Evolutionary conservation across 1,284 basidiomycete genomes (phyloP).

Genomic region (Athelia psychrophila): DNA sequence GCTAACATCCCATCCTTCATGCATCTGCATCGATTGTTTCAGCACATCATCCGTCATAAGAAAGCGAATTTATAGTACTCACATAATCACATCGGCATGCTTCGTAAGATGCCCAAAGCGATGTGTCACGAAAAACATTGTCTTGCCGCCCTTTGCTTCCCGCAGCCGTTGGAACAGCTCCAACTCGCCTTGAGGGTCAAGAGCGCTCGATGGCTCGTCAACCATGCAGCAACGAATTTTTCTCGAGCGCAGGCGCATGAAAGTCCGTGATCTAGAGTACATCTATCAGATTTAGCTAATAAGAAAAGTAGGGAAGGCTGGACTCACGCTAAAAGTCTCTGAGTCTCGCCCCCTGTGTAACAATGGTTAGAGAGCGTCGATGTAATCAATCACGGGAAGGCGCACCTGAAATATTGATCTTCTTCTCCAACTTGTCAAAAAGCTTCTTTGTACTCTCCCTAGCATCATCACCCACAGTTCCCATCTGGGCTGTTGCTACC

Average conservation of each 20-base stretch:
- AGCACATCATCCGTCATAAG: constrained; percentile 6
- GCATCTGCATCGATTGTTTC: constrained; percentile 21
- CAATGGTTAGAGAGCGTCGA: constrained; percentile 7
- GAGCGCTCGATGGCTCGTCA: constrained; percentile 36
- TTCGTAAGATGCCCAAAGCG: constrained; percentile 31
- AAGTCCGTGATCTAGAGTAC: constrained; percentile 32
- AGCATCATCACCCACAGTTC: background rate
- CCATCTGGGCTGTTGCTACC: constrained; percentile 21
- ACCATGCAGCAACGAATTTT: constrained; percentile 32
- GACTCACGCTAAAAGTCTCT: constrained; percentile 45
- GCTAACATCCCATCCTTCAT: constrained; percentile 32
- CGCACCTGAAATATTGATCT: constrained; percentile 23
- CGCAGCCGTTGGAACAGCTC: constrained; percentile 29
- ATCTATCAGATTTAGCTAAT: background rate
- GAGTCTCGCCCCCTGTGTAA: constrained; percentile 40
- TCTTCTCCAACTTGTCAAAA: constrained; percentile 14
- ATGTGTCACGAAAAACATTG: constrained; percentile 37
- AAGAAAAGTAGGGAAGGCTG: constrained; percentile 1
- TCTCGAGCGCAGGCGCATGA: constrained; percentile 32
- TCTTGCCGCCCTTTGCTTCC: constrained; percentile 26
- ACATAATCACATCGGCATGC: constrained; percentile 41
- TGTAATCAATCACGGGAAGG: background rate
- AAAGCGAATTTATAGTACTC: constrained; percentile 10
- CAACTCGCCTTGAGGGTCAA: constrained; percentile 35
- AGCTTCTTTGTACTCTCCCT: background rate